phyloP scores from a whole-genome alignment of 768 basidiomycete genomes.

The Arthromyces matolae region DNA sequence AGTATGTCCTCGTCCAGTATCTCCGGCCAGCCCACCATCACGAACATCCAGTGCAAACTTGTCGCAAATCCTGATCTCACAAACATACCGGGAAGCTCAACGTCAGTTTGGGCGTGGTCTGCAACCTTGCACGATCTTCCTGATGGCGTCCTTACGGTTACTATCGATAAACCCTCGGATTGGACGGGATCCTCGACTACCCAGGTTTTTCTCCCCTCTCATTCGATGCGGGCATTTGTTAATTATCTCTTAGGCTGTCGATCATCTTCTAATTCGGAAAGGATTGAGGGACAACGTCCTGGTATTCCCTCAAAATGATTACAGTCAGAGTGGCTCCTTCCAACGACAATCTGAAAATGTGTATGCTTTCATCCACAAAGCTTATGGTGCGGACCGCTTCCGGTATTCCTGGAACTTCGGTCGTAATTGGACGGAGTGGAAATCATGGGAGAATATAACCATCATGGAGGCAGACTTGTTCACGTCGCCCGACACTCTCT shows the following conservation, averaged over 20 bases:
- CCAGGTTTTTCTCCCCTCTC: constrained; percentile 36
- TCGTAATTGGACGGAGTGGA: constrained; percentile 80
- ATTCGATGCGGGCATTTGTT: constrained; percentile 9
- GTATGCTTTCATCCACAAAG: constrained; percentile 78
- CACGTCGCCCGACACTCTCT: constrained; percentile 50
- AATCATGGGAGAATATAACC: constrained; percentile 70
- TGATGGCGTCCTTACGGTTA: constrained; percentile 80
- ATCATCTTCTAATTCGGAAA: constrained; percentile 80
- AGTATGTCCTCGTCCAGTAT: constrained; percentile 67
- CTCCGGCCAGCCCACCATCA: constrained; percentile 53
- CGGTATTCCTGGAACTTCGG: constrained; percentile 88
- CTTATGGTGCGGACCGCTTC: constrained; percentile 83
- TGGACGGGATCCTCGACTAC: constrained; percentile 45
- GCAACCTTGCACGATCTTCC: constrained; percentile 71
- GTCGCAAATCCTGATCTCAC: constrained; percentile 48
- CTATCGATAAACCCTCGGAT: constrained; percentile 53
- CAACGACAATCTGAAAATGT: constrained; percentile 53
- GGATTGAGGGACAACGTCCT: constrained; percentile 72
- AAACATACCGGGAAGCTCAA: constrained; percentile 49
- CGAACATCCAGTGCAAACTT: constrained; percentile 42
- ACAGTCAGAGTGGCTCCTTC: constrained; percentile 56
- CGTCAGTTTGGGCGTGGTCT: constrained; percentile 69
- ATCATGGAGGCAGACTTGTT: constrained; percentile 60
- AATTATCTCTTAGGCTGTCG: constrained; percentile 42
- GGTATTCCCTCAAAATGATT: constrained; percentile 82